These are phyloP conservation scores for Cadophora sp. DNA, from an alignment of 2,329 filamentous ascomycete species.

Conservation along the genomic window DNA sequence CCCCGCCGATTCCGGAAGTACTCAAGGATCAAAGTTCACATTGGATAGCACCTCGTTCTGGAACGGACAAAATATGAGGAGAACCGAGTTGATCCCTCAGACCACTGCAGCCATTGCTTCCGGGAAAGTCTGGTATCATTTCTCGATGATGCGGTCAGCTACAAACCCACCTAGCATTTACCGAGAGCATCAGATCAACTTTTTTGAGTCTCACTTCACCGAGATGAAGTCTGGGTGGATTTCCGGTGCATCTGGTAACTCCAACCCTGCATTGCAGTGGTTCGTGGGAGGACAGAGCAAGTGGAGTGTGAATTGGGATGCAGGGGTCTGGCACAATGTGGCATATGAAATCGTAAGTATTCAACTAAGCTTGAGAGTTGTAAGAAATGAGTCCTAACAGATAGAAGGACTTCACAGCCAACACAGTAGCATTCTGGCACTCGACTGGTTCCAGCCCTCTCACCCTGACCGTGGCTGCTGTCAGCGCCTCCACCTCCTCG, in stretches of 20 bases:
- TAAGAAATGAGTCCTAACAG: neutral
- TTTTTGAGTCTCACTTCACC: slow-evolving; percentile 75
- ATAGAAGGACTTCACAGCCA: slow-evolving; percentile 61
- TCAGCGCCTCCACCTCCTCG: slow-evolving; percentile 65
- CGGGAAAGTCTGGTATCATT: slow-evolving; percentile 75
- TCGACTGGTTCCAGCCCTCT: slow-evolving; percentile 66
- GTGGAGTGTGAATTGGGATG: slow-evolving; percentile 67
- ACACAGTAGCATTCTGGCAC: slow-evolving; percentile 73
- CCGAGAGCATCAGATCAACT: slow-evolving; percentile 70
- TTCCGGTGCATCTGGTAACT: slow-evolving; percentile 52
- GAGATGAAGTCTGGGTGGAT: slow-evolving; percentile 75
- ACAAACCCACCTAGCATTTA: slow-evolving; percentile 66
- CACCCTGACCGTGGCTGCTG: slow-evolving; percentile 63
- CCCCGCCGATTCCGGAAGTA: slow-evolving; percentile 62
- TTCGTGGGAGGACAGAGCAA: slow-evolving; percentile 64
- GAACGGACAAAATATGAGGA: slow-evolving; percentile 76
- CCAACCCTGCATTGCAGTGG: slow-evolving; percentile 67
- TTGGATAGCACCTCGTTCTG: slow-evolving; percentile 70
- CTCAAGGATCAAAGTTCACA: slow-evolving; percentile 72
- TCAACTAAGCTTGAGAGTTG: neutral
- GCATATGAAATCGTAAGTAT: slow-evolving; percentile 68
- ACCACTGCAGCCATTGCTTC: slow-evolving; percentile 68
- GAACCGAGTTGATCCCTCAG: slow-evolving; percentile 77
- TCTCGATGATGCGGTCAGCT: slow-evolving; percentile 65
- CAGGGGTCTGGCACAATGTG: slow-evolving; percentile 76